Conservation (phyloP, 495 filamentous ascomycete genomes). For the Daldinia concentrica region DNA sequence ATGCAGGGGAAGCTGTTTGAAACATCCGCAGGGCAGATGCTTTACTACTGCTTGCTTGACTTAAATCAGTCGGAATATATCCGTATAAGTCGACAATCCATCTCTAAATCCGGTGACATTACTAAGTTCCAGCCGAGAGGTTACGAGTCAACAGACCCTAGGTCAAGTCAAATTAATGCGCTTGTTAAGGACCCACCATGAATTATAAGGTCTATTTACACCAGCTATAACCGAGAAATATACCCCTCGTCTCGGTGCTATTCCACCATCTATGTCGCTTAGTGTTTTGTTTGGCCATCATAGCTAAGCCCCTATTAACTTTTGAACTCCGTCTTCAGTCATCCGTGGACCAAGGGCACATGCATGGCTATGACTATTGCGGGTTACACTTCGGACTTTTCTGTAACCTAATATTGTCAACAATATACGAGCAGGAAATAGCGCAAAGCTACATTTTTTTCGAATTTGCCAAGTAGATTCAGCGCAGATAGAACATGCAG, state of each 20-base stretch:
- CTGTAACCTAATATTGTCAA: constrained; percentile 12
- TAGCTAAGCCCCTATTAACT: not conserved
- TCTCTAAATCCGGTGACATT: not conserved
- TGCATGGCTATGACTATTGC: not conserved
- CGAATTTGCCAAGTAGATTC: constrained; percentile 29
- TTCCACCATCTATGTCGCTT: not conserved
- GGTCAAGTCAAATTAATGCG: not conserved
- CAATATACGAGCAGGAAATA: not conserved
- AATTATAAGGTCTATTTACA: not conserved
- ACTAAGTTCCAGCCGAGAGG: not conserved
- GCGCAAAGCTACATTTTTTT: constrained; percentile 1
- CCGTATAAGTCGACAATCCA: not conserved
- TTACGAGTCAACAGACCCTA: not conserved
- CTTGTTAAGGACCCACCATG: not conserved
- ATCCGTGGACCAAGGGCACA: not conserved
- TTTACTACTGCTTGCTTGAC: constrained; percentile 1
- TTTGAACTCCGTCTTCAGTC: constrained; percentile 5
- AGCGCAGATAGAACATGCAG: constrained; percentile 29
- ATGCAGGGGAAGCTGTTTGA: constrained; percentile 2
- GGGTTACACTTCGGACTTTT: constrained; percentile 28
- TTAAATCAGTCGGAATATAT: not conserved
- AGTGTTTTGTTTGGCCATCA: not conserved
- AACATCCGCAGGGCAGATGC: not conserved
- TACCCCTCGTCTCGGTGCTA: not conserved
- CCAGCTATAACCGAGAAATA: not conserved